Conservation (phyloP, 106 monocot genomes). For the Dioscorea zingiberensis region DNA sequence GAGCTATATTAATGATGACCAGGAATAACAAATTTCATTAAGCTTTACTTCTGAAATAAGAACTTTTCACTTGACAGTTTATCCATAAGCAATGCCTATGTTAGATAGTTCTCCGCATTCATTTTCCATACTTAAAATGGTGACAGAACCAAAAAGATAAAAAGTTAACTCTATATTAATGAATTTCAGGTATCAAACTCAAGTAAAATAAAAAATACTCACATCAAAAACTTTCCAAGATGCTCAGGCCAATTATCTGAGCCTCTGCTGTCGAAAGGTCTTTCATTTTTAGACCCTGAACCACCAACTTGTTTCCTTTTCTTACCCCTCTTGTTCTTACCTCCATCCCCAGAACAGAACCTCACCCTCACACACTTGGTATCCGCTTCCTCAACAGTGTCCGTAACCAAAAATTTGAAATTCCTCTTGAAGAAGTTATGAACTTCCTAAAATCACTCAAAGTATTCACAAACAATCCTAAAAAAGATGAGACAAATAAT, state of each 20-base stretch:
- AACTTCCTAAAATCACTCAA: conserved; percentile 47
- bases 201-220: background rate
- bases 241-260: conserved; percentile 70
- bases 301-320: conserved; percentile 58
- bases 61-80: no score
- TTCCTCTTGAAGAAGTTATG: conserved; percentile 98
- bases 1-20: no score
- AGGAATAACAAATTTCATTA: no score
- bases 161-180: no score
- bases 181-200: no score
- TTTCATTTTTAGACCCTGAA: conserved; percentile 23
- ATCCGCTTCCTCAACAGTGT: conserved; percentile 63
- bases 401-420: conserved; percentile 81
- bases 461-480: background rate
- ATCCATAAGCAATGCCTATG: no score
- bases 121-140: no score
- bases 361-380: conserved; percentile 73
- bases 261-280: conserved; percentile 88
- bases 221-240: conserved; percentile 82
- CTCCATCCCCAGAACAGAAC: conserved; percentile 31
- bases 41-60: no score
- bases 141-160: no score
- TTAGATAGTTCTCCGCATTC: no score
- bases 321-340: conserved; percentile 29
- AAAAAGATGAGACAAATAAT: conserved; percentile 4